Base-by-base conservation (phyloP, 1,139 yeast genomes). In the Meyerozyma athensensis region DNA sequence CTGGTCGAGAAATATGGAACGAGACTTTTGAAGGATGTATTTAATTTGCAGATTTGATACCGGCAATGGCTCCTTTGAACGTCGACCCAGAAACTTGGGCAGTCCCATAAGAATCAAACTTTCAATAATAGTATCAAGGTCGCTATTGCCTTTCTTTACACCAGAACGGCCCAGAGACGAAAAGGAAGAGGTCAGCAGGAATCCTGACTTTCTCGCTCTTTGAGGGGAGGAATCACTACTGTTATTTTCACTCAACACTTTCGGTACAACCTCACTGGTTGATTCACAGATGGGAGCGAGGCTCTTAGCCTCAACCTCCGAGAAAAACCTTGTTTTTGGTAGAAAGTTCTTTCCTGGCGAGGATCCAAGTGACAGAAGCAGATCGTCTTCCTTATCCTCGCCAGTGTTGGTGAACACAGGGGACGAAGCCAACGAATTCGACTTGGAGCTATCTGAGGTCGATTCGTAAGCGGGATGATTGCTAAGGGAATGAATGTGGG, bases 1-100 rank as follows among this genome's bases (percentile, higher is more conserved):
- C 56, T 87, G 96, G 20, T 72, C 73, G 59, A 86, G 58, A 44
- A 87, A 84, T 16, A 85, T 72, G 42, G 79, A 79, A 39, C 94
- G 65, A 2, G 87, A 80, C 45, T 75, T 78, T 21, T 77, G 68
- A 54, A 92, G 79, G 39, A 87, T 75, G 42, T 68, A 67, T 48
- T 78, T 77, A 41, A 85, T 72, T 53, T 84, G 92, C 46, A 71
- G 65, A 6, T 74, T 60, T 33, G 72, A 50, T 44, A 77, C 47
- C 16, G 72, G 66, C 40, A 74, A 61, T 40, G 68, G 63, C 45
- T 70, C 75, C 31, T 71, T 63, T 24, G 55, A 49, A 22, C 62
- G 61, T 33, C 71, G 54, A 18, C 44, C 47, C 10, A 36, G 23
- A 9, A 44, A 44, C 37, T 58, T 59, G 17, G 52, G 53, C 46